Evolutionary conservation across 371 early-diverging fungal genomes (phyloP).

Genomic region (Mortierella sp.): DNA sequence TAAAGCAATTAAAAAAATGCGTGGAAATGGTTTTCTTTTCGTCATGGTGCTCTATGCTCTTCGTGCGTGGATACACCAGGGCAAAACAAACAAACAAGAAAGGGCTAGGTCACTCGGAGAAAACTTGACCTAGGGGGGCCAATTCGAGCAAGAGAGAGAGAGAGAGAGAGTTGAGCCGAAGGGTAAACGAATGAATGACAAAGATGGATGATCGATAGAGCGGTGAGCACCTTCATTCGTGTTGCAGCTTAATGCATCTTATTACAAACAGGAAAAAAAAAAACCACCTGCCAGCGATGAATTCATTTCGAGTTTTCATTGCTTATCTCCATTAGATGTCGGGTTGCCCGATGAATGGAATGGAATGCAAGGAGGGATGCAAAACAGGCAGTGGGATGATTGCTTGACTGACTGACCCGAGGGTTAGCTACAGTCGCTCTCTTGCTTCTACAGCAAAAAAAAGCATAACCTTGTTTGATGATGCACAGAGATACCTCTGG

Average conservation of each 20-base stretch:
- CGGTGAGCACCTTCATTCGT: conserved; percentile 2
- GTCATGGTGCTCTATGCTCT: neutral
- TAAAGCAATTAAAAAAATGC: too few relatives aligned
- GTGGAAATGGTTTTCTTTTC: too few relatives aligned
- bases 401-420: too few relatives aligned
- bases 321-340: too few relatives aligned
- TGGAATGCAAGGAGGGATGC: neutral
- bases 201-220: neutral
- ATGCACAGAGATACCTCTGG: neutral
- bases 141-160: neutral
- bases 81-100: neutral
- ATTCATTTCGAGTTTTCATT: too few relatives aligned
- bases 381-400: neutral
- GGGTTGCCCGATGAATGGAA: neutral
- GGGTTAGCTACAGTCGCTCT: neutral
- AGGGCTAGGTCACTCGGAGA: neutral
- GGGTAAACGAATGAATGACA: neutral
- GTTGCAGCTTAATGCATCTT: neutral
- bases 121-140: neutral
- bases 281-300: too few relatives aligned
- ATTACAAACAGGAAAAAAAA: neutral
- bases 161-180: neutral
- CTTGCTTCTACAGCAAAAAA: neutral
- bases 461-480: conserved; percentile 7
- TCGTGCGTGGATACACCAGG: neutral